These are phyloP conservation scores for Pyrus bretschneideri DNA, from an alignment of 306 rosid species.

Conservation along the genomic window DNA sequence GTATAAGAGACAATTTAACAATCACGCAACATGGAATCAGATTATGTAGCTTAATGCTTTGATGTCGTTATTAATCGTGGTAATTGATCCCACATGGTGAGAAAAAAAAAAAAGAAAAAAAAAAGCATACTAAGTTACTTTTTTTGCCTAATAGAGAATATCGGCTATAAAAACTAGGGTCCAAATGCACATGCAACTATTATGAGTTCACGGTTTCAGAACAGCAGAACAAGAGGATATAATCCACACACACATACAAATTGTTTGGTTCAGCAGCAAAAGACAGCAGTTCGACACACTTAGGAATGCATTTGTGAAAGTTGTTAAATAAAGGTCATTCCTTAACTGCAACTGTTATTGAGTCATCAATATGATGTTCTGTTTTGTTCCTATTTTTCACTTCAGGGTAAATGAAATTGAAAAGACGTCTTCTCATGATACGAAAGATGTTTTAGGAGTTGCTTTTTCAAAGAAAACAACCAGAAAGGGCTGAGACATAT, in stretches of 20 bases:
- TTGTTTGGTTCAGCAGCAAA: neutral
- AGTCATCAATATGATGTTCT: neutral
- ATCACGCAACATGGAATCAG: neutral
- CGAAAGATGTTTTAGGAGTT: neutral
- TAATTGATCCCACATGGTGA: neutral
- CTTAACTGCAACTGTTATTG: neutral
- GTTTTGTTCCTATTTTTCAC: neutral
- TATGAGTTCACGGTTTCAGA: neutral
- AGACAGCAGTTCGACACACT: neutral
- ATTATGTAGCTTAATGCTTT: neutral
- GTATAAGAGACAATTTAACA: neutral
- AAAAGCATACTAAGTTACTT: neutral
- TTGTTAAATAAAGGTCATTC: neutral
- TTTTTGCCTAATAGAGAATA: neutral
- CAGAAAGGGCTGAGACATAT: neutral
- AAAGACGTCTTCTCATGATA: neutral
- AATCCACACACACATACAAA: neutral
- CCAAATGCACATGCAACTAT: neutral
- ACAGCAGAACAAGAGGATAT: neutral
- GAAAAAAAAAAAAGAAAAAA: neutral
- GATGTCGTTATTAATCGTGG: neutral
- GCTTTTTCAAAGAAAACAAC: neutral
- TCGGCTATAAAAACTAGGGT: neutral
- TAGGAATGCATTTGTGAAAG: neutral
- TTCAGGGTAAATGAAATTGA: neutral